Evolutionary conservation across 495 filamentous ascomycete species (phyloP).

Genomic region (Hapsidospora chrysogenum): DNA sequence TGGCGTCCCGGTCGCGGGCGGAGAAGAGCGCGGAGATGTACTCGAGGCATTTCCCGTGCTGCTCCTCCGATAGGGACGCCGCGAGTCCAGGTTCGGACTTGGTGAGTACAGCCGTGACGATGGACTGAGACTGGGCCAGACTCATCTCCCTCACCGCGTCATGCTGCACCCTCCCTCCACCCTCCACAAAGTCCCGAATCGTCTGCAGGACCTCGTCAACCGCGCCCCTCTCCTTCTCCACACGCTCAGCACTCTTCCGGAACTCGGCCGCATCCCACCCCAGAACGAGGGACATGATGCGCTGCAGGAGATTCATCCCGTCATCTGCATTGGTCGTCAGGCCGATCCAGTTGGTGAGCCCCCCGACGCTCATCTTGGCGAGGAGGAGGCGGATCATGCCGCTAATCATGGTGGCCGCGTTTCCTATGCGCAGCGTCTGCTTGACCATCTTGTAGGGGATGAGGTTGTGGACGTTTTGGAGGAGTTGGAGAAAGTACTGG

Average conservation of each 20-base stretch:
- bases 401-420: conserved; percentile 52
- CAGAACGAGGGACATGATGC: conserved; percentile 45
- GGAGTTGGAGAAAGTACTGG: conserved; percentile 39
- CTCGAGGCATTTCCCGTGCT: conserved; percentile 38
- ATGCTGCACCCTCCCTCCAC: conserved; percentile 24
- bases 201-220: conserved; percentile 27
- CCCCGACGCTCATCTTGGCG: conserved; percentile 44
- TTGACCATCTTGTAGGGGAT: conserved; percentile 42
- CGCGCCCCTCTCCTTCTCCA: conserved; percentile 30
- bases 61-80: conserved; percentile 22
- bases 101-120: conserved; percentile 33
- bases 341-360: conserved; percentile 50
- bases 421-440: conserved; percentile 47
- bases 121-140: conserved; percentile 19
- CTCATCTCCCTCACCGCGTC: conserved; percentile 27
- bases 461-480: conserved; percentile 38
- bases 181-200: conserved; percentile 29
- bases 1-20: conserved; percentile 43
- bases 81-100: conserved; percentile 9
- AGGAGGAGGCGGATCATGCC: conserved; percentile 44
- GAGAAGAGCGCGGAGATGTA: conserved; percentile 40
- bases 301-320: conserved; percentile 53
- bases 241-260: conserved; percentile 30
- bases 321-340: conserved; percentile 39
- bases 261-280: conserved; percentile 43